Conservation (phyloP, 148 eudicot genomes). For the Fagopyrum esculentum region DNA sequence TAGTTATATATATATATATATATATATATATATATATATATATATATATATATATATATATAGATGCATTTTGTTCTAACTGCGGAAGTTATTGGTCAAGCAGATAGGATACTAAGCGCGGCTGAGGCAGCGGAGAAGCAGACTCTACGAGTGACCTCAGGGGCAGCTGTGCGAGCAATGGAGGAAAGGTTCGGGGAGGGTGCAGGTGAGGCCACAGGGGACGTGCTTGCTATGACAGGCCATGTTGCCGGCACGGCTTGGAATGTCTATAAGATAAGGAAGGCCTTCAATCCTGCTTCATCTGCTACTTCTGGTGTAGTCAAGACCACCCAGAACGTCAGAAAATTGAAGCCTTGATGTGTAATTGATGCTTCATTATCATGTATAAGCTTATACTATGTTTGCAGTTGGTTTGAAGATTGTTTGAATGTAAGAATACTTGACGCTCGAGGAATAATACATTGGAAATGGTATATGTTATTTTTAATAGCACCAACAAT, state of each 20-base stretch:
- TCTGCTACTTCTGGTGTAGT: conserved; percentile 36
- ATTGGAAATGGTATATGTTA: too few species aligned
- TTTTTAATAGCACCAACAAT: too few species aligned
- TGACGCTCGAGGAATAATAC: too few species aligned
- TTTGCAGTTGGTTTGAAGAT: not conserved
- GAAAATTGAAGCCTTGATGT: not conserved
- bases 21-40: too few species aligned
- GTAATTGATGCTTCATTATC: not conserved
- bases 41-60: too few species aligned
- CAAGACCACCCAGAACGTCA: conserved; percentile 17
- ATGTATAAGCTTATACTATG: not conserved
- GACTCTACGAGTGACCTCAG: conserved; percentile 61
- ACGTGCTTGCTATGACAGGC: conserved; percentile 76
- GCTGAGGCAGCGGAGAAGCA: conserved; percentile 91
- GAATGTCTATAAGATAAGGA: conserved; percentile 74
- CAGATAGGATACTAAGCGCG: conserved; percentile 73
- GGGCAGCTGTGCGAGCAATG: conserved; percentile 44
- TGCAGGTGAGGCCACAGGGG: conserved; percentile 80
- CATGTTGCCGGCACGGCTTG: conserved; percentile 75
- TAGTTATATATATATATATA: too few species aligned
- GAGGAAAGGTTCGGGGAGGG: conserved; percentile 40
- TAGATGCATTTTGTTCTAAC: not conserved
- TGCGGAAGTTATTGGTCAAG: not conserved
- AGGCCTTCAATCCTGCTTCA: conserved; percentile 63
- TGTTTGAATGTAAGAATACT: not conserved